phyloP scores from a whole-genome alignment of 768 basidiomycete genomes.

The Lactarius hengduanensis region DNA sequence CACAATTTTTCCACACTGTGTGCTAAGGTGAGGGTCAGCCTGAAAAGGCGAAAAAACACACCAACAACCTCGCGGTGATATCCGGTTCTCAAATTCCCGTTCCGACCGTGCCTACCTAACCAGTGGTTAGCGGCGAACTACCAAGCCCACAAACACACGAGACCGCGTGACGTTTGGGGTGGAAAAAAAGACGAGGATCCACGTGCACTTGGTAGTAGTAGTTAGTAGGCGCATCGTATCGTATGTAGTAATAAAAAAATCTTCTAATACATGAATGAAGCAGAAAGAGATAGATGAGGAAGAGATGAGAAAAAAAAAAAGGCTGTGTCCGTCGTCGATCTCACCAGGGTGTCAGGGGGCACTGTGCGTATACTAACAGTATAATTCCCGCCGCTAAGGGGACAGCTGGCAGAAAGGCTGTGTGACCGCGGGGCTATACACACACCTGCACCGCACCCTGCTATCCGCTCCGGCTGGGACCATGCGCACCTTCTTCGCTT shows the following conservation, averaged over 20 bases:
- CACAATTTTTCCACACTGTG: neutral
- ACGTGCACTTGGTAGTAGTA: neutral
- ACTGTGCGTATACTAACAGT: neutral
- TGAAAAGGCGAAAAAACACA: no score
- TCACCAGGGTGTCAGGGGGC: neutral
- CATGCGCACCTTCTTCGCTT: constrained; percentile 14
- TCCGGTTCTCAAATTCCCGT: neutral
- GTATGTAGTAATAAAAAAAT: neutral
- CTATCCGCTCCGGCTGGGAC: constrained; percentile 13
- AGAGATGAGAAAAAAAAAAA: neutral
- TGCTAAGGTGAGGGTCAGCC: no score
- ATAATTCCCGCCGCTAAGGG: neutral
- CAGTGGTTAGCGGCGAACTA: neutral
- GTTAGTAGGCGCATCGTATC: constrained; percentile 1
- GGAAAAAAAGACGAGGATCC: neutral
- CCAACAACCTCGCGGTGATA: neutral
- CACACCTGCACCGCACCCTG: neutral
- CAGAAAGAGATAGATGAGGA: neutral
- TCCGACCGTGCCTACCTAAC: neutral
- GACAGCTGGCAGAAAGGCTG: neutral
- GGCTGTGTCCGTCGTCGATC: neutral
- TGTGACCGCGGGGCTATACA: neutral
- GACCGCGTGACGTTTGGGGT: neutral
- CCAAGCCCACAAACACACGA: neutral
- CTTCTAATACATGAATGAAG: constrained; percentile 5